Base-by-base conservation (phyloP, 179 eudicot species). In the Silene vulgaris region DNA sequence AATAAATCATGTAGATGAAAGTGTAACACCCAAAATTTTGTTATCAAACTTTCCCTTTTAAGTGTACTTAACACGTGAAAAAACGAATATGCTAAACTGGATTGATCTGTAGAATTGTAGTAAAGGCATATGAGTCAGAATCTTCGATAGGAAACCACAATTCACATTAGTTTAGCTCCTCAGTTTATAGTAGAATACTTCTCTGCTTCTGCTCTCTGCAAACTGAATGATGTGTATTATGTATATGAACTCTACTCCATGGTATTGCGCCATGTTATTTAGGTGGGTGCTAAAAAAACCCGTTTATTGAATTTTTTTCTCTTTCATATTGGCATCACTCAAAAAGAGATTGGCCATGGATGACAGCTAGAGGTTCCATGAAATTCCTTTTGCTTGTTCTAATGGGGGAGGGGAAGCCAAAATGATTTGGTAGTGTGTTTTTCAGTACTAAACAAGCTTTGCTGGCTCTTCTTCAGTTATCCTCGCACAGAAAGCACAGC, bases 401-500 rank as follows among this genome's bases (percentile, higher is more conserved):
- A 45, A 21, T 19, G 28, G 69, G 23, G 16, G 26, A 52, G 40
- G 16, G 19, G 54, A 37, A 74, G 8, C 45, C 43, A 40, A 62
- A n/a, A 35, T 17, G 37, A 12, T 65, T 57, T 11, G 70, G 76
- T 17, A 37, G 7, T 69, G 66, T 70, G 54, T 13, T 11, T 48
- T 20, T 16, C 17, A 19, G 61, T 76, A 71, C 54, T 76, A 56
- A 76, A 28, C 64, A 19, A 54, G 63, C 28, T 74, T 13, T 66
- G 43, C 11, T 74, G 75, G 74, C 76, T 65, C 37, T 65, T 65
- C 66, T 79, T 23, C 84, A 93, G 98, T 82, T 93, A 93, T 87
- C 98, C 98, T 69, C 91, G 98, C 9, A 93, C 98, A 62, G 98
- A 93, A 84, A 93, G 98, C 85, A 90, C 98, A 69, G 90, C 98